Evolutionary conservation across 352 stramenopile species (phyloP), one percentile per base, ranked within the genome.

Genomic region (Phytophthora citricola): DNA sequence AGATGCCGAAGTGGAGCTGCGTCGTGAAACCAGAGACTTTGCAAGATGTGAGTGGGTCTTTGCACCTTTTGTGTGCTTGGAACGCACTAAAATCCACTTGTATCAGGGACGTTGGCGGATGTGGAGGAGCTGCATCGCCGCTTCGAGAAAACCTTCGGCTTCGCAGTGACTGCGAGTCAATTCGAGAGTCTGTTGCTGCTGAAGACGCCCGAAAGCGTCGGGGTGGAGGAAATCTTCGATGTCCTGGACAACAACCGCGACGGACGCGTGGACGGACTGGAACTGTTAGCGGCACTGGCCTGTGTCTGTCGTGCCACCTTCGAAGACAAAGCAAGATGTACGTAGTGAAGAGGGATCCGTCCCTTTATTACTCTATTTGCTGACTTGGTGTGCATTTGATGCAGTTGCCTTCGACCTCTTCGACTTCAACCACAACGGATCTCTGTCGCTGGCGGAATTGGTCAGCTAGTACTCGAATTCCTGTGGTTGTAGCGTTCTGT

Each of bases 321-420:
- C 58, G 86, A 95, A 58, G 84, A 92, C 39, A 94, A 94, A 47
- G 83, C 83, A 2, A 75, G 82, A 47, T 93, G 86, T 95, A 79
- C 48, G 78, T 17, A 24, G 24, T 26, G 24, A 26, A 26, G 24
- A 26, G 14, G 31, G 9, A 14, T 14, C 11, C 8, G 31, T 14
- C 9, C 11, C 29, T 10, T 34, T 34, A 5, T 34, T 34, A 5
- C 31, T 36, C 2, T 14, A 12, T 36, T 36, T 45, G 55, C 14
- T 56, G 24, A 60, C 50, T n/a, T 34, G n/a, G 2, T 41, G 43
- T 29, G 6, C 31, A 20, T 22, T 52, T 22, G 15, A 61, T 39
- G 22, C 32, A 73, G 66, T 73, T 36, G 50, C 66, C 14, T 73
- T 73, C 15, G 52, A 69, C 34, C 69, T 93, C 27, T 93, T 92